Conservation (phyloP, 1,284 basidiomycete genomes). For the Sparassis latifolia region DNA sequence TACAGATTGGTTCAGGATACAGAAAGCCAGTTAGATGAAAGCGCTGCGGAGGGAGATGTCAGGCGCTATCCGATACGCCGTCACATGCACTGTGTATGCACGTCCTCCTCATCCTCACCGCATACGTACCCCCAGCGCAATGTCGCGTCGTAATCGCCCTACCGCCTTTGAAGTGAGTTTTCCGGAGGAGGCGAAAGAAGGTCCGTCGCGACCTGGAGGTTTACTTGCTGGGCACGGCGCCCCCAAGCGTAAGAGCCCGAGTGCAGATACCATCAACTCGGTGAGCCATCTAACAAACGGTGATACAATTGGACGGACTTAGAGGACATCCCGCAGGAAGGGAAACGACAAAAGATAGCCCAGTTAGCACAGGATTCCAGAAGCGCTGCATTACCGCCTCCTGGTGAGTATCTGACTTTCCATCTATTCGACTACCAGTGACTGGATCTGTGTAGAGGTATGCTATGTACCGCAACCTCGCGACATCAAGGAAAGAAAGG, state of each 20-base stretch:
- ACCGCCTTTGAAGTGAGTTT: conserved; percentile 26
- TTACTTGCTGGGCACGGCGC: not conserved
- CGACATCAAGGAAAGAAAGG: conserved; percentile 25
- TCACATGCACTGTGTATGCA: no score
- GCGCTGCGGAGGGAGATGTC: no score
- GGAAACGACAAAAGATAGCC: not conserved
- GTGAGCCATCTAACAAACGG: not conserved
- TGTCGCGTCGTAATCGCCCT: not conserved
- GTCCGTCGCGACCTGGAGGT: not conserved
- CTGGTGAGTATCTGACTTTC: not conserved
- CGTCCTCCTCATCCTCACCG: no score
- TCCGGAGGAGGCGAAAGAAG: conserved; percentile 20
- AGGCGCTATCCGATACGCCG: no score
- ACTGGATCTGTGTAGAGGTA: not conserved
- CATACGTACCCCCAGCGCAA: not conserved
- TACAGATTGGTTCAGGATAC: no score
- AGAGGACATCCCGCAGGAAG: not conserved
- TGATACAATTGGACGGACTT: not conserved
- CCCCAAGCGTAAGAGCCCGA: not conserved
- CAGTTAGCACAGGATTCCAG: not conserved
- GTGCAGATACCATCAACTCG: not conserved
- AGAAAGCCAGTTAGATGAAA: no score
- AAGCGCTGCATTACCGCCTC: not conserved
- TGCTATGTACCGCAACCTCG: conserved; percentile 16
- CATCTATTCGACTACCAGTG: not conserved